Conservation (phyloP, 2,329 filamentous ascomycete genomes). For the Penicillium sp. region DNA sequence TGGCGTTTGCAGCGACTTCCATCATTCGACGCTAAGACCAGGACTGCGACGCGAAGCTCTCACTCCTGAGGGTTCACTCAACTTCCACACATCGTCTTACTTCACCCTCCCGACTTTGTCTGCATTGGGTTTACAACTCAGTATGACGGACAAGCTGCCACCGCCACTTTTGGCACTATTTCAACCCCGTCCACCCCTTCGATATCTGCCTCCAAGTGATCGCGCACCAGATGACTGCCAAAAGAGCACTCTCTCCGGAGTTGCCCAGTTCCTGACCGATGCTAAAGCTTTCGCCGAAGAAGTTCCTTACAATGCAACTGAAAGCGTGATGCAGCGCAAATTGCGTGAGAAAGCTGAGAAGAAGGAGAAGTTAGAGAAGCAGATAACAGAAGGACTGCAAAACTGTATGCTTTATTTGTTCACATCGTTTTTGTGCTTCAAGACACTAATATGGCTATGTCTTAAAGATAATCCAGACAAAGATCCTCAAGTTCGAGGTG, state of each 20-base stretch:
- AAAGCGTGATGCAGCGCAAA: conserved; percentile 84
- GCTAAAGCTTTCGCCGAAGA: conserved; percentile 70
- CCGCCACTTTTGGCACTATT: conserved; percentile 89
- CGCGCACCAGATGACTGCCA: conserved; percentile 71
- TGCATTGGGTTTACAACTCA: conserved; percentile 21
- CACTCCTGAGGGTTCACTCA: conserved; percentile 13
- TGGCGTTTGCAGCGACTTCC: conserved; percentile 8
- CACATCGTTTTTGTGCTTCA: not conserved
- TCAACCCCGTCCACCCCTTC: conserved; percentile 81
- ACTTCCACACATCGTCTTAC: conserved; percentile 13
- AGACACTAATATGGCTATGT: conserved; percentile 7
- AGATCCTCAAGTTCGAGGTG: conserved; percentile 80
- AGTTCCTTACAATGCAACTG: conserved; percentile 68
- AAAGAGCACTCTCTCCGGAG: conserved; percentile 62
- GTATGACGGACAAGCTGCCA: conserved; percentile 93
- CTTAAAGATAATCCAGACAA: conserved; percentile 65
- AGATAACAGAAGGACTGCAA: conserved; percentile 56
- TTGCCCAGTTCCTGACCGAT: conserved; percentile 66
- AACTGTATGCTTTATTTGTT: conserved; percentile 46
- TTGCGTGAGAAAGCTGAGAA: conserved; percentile 78
- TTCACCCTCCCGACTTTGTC: conserved; percentile 9
- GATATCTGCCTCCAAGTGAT: conserved; percentile 77
- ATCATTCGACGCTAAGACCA: conserved; percentile 12
- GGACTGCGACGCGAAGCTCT: conserved; percentile 14
- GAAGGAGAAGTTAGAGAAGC: conserved; percentile 56